A percentile compares a stretch with the other conserved stretches of the same genome.
phyloP scores from a whole-genome alignment of 352 stramenopile species.

The Phytophthora macrochlamydospora region DNA sequence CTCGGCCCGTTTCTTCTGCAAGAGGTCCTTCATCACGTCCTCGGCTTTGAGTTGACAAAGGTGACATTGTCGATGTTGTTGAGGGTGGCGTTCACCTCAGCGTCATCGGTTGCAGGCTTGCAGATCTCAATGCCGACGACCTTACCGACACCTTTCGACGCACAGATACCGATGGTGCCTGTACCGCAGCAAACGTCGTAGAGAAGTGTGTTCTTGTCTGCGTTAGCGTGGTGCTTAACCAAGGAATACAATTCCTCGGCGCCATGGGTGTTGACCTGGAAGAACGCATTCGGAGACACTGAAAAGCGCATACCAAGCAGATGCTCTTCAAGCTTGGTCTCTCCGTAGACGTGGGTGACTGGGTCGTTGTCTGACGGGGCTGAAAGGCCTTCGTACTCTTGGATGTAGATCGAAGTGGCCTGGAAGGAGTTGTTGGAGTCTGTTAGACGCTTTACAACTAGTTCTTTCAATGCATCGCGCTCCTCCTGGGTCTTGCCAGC shows the following conservation, averaged over 20 bases:
- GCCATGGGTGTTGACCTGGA: conserved; percentile 96
- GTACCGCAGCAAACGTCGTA: conserved; percentile 99
- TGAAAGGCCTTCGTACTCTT: conserved; percentile 93
- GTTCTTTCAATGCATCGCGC: conserved; percentile 40
- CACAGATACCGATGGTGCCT: conserved; percentile 97
- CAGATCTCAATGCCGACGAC: conserved; percentile 91
- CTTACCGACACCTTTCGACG: conserved; percentile 81
- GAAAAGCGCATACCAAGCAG: conserved; percentile 90
- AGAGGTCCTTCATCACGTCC: conserved; percentile 89
- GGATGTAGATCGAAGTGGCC: conserved; percentile 92
- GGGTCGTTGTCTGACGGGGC: conserved; percentile 89
- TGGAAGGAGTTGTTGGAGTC: conserved; percentile 39
- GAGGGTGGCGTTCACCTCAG: conserved; percentile 79
- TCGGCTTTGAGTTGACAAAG: conserved; percentile 94
- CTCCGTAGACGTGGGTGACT: conserved; percentile 77
- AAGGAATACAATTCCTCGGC: conserved; percentile 96
- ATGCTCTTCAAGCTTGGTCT: conserved; percentile 79
- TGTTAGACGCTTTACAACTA: conserved; percentile 56
- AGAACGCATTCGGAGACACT: conserved; percentile 93
- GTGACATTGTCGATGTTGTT: conserved; percentile 89
- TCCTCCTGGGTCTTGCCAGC: conserved; percentile 41
- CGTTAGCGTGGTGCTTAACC: conserved; percentile 89
- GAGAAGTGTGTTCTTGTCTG: conserved; percentile 84
- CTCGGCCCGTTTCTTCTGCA: conserved; percentile 62
- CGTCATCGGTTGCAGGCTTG: conserved; percentile 91